Evolutionary conservation across 208 protist genomes (phyloP).

Genomic region (Wallacemonas sp.): DNA sequence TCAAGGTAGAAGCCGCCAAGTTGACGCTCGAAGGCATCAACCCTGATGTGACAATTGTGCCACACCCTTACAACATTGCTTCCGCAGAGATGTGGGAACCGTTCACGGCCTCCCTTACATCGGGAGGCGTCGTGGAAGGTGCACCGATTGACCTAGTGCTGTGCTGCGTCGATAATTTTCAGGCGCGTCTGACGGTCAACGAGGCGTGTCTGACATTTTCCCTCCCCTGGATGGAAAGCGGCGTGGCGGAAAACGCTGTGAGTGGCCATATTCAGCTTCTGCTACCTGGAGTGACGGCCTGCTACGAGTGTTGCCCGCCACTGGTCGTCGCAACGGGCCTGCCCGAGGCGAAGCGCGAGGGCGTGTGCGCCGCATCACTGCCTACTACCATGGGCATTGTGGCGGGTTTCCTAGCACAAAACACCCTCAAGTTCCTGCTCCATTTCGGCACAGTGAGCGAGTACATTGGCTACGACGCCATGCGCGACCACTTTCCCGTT

Average conservation of each 20-base stretch:
- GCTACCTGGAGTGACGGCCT: slow-evolving; percentile 89
- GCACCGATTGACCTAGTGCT: slow-evolving; percentile 90
- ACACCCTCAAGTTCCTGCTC: slow-evolving; percentile 94
- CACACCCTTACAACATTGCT: slow-evolving; percentile 94
- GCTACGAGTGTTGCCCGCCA: slow-evolving; percentile 94
- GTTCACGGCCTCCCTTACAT: slow-evolving; percentile 75
- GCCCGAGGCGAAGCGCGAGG: slow-evolving; percentile 93
- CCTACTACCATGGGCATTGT: slow-evolving; percentile 97
- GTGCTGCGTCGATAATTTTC: slow-evolving; percentile 97
- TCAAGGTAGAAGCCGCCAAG: slow-evolving; percentile 92
- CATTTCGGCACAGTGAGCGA: slow-evolving; percentile 93
- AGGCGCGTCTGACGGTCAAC: slow-evolving; percentile 96
- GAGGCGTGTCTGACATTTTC: slow-evolving; percentile 88
- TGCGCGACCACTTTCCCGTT: slow-evolving; percentile 94
- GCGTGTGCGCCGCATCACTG: slow-evolving; percentile 96
- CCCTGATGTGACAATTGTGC: slow-evolving; percentile 94
- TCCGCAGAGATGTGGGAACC: slow-evolving; percentile 89
- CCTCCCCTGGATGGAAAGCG: slow-evolving; percentile 95
- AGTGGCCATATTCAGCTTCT: slow-evolving; percentile 98
- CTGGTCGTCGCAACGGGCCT: slow-evolving; percentile 93
- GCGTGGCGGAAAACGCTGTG: slow-evolving; percentile 96
- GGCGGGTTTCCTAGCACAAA: slow-evolving; percentile 96
- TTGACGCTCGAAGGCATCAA: slow-evolving; percentile 93
- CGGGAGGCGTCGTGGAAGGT: slow-evolving; percentile 39
- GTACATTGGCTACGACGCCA: slow-evolving; percentile 96